phyloP scores from a whole-genome alignment of 805 yeast genomes.

The Metschnikowia dekortorum region DNA sequence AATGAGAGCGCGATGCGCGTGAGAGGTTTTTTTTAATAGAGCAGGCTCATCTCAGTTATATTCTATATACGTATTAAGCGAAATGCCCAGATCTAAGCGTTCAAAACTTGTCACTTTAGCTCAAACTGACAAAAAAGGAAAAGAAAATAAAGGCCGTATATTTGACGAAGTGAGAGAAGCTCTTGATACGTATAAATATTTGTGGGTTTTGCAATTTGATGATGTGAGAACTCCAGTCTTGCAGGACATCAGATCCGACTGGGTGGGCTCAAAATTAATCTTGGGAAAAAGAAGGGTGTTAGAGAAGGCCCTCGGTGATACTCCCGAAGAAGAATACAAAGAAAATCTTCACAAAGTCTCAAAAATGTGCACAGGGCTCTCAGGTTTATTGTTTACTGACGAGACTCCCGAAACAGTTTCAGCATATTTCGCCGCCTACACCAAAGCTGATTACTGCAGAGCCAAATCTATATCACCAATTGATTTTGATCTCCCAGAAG shows the following conservation, averaged over 20 bases:
- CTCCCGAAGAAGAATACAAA: slow-evolving; percentile 84
- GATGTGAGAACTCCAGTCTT: slow-evolving; percentile 95
- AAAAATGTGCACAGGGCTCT: slow-evolving; percentile 64
- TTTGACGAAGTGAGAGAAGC: slow-evolving; percentile 86
- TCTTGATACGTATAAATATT: slow-evolving; percentile 70
- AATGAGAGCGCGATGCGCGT: slow-evolving; percentile 6
- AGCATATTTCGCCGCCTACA: slow-evolving; percentile 77
- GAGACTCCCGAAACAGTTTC: slow-evolving; percentile 86
- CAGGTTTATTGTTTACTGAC: slow-evolving; percentile 85
- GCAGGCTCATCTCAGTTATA: slow-evolving; percentile 10
- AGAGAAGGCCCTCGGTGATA: slow-evolving; percentile 86
- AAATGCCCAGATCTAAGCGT: slow-evolving; percentile 96
- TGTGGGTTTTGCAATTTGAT: slow-evolving; percentile 82
- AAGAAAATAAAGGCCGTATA: slow-evolving; percentile 84
- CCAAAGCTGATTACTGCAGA: slow-evolving; percentile 80
- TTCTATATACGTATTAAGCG: slow-evolving; percentile 1
- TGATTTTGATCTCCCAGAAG: slow-evolving; percentile 81
- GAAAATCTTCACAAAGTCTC: slow-evolving; percentile 74
- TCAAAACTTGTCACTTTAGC: slow-evolving; percentile 93
- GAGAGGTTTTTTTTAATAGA: slow-evolving; percentile 4
- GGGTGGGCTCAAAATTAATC: slow-evolving; percentile 85
- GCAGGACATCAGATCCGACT: slow-evolving; percentile 87
- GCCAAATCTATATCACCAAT: slow-evolving; percentile 84
- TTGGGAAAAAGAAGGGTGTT: slow-evolving; percentile 92
- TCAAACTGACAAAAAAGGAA: slow-evolving; percentile 93